These are phyloP conservation scores for Acanthamoeba castellanii DNA, from an alignment of 208 protist genomes.

Conservation along the genomic window DNA sequence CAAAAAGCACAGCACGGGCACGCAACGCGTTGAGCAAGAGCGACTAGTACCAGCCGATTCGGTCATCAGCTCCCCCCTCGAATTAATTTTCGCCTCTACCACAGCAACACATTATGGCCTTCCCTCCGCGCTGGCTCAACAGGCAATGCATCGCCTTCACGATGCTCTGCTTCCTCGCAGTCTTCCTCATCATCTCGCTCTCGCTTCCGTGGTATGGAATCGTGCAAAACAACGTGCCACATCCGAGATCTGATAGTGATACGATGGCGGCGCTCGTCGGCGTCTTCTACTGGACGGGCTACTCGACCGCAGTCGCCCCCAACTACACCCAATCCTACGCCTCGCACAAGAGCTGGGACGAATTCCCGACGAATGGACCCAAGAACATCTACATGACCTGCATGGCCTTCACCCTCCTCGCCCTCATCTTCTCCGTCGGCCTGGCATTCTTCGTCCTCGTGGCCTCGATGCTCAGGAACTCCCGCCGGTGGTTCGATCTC, in stretches of 20 bases:
- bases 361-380: conserved; percentile 44
- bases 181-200: conserved; percentile 68
- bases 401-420: conserved; percentile 45
- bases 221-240: conserved; percentile 64
- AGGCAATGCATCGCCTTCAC: conserved; percentile 72
- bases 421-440: conserved; percentile 53
- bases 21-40: not conserved
- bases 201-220: conserved; percentile 59
- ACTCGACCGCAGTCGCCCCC: not conserved
- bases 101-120: not conserved
- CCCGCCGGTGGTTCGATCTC: conserved; percentile 58
- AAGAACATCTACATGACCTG: conserved; percentile 64
- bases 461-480: conserved; percentile 56
- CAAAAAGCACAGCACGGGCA: not conserved
- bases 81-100: not conserved
- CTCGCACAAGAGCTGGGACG: conserved; percentile 45
- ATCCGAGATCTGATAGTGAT: conserved; percentile 18
- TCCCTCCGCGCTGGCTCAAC: conserved; percentile 51
- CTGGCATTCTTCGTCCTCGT: conserved; percentile 61
- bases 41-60: no score
- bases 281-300: conserved; percentile 61
- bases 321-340: conserved; percentile 59
- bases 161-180: conserved; percentile 7
- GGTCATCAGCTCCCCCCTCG: not conserved
- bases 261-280: conserved; percentile 5